Evolutionary conservation across 1,284 basidiomycete genomes (phyloP), one percentile per base, ranked within the genome.

Genomic region (Boletellus dicymbophilus): DNA sequence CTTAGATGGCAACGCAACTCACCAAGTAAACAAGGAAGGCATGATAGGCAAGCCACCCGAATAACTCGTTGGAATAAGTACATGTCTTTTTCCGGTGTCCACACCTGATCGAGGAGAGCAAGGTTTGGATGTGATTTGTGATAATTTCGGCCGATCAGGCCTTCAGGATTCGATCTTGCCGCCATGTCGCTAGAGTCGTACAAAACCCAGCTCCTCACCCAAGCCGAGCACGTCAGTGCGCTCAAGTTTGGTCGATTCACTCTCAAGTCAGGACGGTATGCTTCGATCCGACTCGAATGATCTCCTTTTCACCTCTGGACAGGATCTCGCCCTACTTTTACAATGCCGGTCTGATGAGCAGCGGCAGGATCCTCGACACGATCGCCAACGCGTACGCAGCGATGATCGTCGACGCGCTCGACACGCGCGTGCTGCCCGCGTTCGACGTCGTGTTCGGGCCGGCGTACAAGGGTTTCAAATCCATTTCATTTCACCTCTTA

Each of bases 401-500:
- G 2, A 90, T 90, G n/a, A 86, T 94, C 62, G 23, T 71, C 12
- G 55, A 68, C 15, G 74, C 75, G 0, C 72, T 80, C 46, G 66
- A 76, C 25, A 59, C 76, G 11, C 57, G 68, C 6, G 55, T 77
- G 2, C 69, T 90, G 15, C 85, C 86, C 2, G 61, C 77, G 46
- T 97, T 98, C 60, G 94, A 97, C 61, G 82, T 98, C 37, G 79
- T 98, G 26, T 98, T 98, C 63, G 97, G 96, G 0, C 97, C 96
- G 0, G 96, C 97, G 4, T 99, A 99, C 78, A 99, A 99, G 74
- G 96, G 95, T n/a, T n/a, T n/a, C n/a, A n/a, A n/a, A n/a, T n/a
- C n/a, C n/a, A n/a, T n/a, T n/a, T n/a, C n/a, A n/a, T n/a, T n/a
- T n/a, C n/a, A n/a, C n/a, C n/a, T n/a, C n/a, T n/a, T n/a, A n/a